Evolutionary conservation across 2,329 filamentous ascomycete species (phyloP).

Genomic region (Cryphonectria radicalis): DNA sequence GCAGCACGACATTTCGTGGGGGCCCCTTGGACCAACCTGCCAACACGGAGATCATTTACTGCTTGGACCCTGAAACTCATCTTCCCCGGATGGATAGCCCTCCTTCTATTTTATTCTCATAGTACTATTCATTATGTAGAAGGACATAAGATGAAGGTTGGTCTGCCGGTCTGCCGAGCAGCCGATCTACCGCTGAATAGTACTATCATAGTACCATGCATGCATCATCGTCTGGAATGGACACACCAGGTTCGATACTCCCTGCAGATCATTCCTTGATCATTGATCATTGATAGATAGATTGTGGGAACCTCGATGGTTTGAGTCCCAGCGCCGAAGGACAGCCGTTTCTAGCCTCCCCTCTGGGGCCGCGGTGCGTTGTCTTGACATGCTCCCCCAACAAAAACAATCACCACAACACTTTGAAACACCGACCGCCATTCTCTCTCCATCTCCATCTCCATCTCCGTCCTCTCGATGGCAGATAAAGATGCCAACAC

Average conservation of each 20-base stretch:
- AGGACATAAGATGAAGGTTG: background rate
- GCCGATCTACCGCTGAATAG: background rate
- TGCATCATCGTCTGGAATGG: background rate
- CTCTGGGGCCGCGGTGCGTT: background rate
- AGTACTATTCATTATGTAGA: slow-evolving; percentile 2
- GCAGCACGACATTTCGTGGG: slow-evolving; percentile 1
- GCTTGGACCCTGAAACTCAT: background rate
- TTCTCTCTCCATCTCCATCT: background rate
- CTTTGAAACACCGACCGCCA: background rate
- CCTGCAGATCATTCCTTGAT: background rate
- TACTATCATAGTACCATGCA: background rate
- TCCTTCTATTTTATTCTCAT: background rate
- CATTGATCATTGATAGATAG: background rate
- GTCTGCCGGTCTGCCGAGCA: slow-evolving; percentile 7
- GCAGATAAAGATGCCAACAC: background rate
- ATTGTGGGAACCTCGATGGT: background rate
- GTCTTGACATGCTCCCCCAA: background rate
- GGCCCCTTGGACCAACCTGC: background rate
- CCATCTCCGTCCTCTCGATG: background rate
- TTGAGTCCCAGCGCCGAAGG: background rate
- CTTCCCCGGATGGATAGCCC: background rate
- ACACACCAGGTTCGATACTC: background rate
- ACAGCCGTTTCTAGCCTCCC: background rate
- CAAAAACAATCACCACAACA: background rate
- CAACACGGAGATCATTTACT: background rate